Percentiles rank a stretch among this genome's conserved stretches.
These are phyloP conservation scores for Argentina anserina DNA, from an alignment of 306 rosid species.

Conservation along the genomic window DNA sequence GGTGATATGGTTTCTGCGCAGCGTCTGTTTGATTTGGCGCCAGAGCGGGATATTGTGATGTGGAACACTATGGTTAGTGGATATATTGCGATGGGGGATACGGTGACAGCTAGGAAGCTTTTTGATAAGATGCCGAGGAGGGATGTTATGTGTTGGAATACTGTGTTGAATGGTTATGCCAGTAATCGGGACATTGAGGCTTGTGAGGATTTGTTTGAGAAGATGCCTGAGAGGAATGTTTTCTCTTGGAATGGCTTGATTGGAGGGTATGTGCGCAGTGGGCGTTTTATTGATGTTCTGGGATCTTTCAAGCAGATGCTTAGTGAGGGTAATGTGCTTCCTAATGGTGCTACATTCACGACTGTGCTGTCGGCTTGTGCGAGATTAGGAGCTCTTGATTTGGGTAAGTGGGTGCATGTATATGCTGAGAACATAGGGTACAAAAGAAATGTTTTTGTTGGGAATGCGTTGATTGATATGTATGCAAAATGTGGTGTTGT, in stretches of 20 bases:
- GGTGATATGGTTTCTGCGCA: conserved; percentile 50
- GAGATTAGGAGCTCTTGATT: conserved; percentile 76
- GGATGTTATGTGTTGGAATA: conserved; percentile 73
- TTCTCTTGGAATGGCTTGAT: conserved; percentile 78
- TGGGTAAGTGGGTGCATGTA: conserved; percentile 52
- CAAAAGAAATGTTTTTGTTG: conserved; percentile 47
- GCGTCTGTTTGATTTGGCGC: conserved; percentile 55
- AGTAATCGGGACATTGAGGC: conserved; percentile 41
- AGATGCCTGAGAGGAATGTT: conserved; percentile 65
- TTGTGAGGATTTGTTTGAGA: conserved; percentile 53
- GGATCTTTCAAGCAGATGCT: conserved; percentile 60
- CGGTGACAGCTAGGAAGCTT: conserved; percentile 49
- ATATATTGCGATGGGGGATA: conserved; percentile 47
- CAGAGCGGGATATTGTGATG: conserved; percentile 59
- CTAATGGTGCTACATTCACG: conserved; percentile 67
- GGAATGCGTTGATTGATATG: conserved; percentile 63
- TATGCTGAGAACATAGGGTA: conserved; percentile 52
- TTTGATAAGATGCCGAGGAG: conserved; percentile 58
- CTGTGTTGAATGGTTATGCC: conserved; percentile 65
- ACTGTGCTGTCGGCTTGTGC: conserved; percentile 60
- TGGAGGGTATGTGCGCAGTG: conserved; percentile 56
- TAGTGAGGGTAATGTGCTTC: conserved; percentile 42
- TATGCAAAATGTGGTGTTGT: conserved; percentile 77
- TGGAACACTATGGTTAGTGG: conserved; percentile 70
- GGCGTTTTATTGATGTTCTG: conserved; percentile 39